phyloP scores from a whole-genome alignment of 2,329 filamentous ascomycete genomes.

The Penicillium sp. region DNA sequence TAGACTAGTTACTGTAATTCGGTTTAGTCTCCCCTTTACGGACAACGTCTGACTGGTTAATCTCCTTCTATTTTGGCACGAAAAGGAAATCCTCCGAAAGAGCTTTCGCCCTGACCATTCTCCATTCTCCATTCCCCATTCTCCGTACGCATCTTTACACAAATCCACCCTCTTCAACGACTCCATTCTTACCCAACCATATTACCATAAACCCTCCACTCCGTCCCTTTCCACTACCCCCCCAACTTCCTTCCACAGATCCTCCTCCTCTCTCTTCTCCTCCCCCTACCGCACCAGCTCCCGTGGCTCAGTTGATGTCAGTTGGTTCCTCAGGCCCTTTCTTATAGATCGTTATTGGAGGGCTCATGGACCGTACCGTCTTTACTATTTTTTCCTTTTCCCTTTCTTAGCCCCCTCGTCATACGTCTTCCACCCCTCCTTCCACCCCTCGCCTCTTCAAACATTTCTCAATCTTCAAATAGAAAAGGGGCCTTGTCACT shows the following conservation, averaged over 20 bases:
- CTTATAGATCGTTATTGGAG: slow-evolving; percentile 23
- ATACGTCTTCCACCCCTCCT: slow-evolving; percentile 23
- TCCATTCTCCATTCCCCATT: background rate
- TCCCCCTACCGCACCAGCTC: slow-evolving; percentile 2
- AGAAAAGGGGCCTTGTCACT: slow-evolving; percentile 10
- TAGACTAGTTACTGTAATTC: background rate
- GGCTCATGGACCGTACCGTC: slow-evolving; percentile 24
- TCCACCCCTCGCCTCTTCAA: slow-evolving; percentile 24
- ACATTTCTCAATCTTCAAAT: slow-evolving; percentile 12
- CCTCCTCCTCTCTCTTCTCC: slow-evolving; percentile 2
- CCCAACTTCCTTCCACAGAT: background rate
- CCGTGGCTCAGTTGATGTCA: slow-evolving; percentile 24
- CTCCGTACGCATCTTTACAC: no score
- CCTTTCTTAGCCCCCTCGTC: slow-evolving; percentile 25
- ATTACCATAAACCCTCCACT: background rate
- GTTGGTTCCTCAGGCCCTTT: slow-evolving; percentile 13
- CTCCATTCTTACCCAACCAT: background rate
- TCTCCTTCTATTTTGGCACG: background rate
- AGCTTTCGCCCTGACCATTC: background rate
- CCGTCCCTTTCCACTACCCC: background rate
- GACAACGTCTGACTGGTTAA: background rate
- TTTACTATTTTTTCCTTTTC: slow-evolving; percentile 17
- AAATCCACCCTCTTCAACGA: background rate
- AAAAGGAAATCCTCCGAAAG: background rate
- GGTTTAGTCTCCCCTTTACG: background rate